phyloP scores from a whole-genome alignment of 2,329 filamentous ascomycete genomes.

The Aspergillus hiratsukae region DNA sequence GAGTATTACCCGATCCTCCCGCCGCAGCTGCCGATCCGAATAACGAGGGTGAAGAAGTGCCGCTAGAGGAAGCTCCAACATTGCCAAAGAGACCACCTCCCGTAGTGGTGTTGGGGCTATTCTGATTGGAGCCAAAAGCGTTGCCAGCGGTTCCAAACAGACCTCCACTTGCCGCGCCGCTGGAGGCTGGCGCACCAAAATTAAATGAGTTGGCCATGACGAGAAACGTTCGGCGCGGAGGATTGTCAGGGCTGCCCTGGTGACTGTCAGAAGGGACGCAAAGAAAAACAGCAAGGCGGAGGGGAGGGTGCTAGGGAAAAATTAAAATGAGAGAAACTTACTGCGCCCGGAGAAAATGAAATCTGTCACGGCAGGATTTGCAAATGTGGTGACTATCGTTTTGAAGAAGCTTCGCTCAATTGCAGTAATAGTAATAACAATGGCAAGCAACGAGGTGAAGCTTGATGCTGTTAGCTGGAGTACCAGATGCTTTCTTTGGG shows the following conservation, averaged over 20 bases:
- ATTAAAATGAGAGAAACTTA: slow-evolving; percentile 13
- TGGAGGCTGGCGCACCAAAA: slow-evolving; percentile 37
- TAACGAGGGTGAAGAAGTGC: slow-evolving; percentile 28
- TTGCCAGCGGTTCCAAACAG: slow-evolving; percentile 32
- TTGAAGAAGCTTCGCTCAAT: not conserved
- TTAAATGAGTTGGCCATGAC: slow-evolving; percentile 31
- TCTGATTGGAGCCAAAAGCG: slow-evolving; percentile 29
- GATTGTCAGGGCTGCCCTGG: slow-evolving; percentile 22
- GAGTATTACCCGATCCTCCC: slow-evolving; percentile 16
- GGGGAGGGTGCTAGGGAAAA: not conserved
- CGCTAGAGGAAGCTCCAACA: slow-evolving; percentile 31
- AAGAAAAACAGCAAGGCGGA: slow-evolving; percentile 9
- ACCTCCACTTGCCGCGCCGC: slow-evolving; percentile 28
- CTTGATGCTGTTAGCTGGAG: not conserved
- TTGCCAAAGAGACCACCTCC: slow-evolving; percentile 41
- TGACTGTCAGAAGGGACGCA: slow-evolving; percentile 16
- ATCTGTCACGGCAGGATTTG: not conserved
- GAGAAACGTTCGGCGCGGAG: slow-evolving; percentile 15
- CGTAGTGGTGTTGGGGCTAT: slow-evolving; percentile 22
- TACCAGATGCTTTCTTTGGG: not conserved
- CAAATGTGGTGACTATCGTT: slow-evolving; percentile 3
- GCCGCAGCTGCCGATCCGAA: slow-evolving; percentile 29
- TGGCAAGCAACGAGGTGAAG: slow-evolving; percentile 4
- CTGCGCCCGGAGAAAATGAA: slow-evolving; percentile 17
- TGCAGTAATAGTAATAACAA: slow-evolving; percentile 1